Conservation (phyloP, 163 green algal species). For the Scenedesmus sp. region DNA sequence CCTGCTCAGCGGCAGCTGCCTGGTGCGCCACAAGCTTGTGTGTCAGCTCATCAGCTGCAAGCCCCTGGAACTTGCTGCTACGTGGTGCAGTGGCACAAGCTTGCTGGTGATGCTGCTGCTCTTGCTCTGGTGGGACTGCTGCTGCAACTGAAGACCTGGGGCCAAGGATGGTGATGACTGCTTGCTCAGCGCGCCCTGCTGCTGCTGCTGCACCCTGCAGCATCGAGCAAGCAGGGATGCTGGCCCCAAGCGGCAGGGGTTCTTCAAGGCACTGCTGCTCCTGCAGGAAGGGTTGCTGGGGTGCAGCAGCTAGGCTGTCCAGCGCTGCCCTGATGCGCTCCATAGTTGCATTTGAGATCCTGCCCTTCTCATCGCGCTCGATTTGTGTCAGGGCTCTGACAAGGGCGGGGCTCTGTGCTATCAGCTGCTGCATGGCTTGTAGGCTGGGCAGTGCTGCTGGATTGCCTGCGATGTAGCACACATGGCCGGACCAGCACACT, state of each 20-base stretch:
- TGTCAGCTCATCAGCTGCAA: not conserved
- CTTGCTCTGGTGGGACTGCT: not conserved
- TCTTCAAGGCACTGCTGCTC: not conserved
- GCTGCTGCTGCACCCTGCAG: not conserved
- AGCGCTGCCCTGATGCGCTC: conserved; percentile 23
- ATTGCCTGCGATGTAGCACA: not conserved
- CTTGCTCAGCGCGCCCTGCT: not conserved
- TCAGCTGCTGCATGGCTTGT: conserved; percentile 4
- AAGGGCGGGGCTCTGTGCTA: conserved; percentile 3
- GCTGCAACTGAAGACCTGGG: not conserved
- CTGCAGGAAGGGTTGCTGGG: conserved; percentile 1
- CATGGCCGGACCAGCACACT: too few relatives aligned
- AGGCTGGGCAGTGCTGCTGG: not conserved
- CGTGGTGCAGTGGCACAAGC: not conserved
- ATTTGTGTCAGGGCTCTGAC: conserved; percentile 5
- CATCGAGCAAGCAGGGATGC: not conserved
- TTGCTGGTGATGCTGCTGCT: not conserved
- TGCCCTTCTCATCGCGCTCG: conserved; percentile 24
- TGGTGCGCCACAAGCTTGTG: conserved; percentile 15
- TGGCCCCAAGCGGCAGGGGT: not conserved
- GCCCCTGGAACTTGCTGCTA: not conserved
- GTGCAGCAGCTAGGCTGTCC: not conserved
- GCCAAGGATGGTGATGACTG: not conserved
- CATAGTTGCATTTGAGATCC: not conserved
- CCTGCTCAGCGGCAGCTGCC: conserved; percentile 15